Evolutionary conservation across 176 grass and related monocot species (phyloP).

Genomic region (Hsuehochloa calcarea): DNA sequence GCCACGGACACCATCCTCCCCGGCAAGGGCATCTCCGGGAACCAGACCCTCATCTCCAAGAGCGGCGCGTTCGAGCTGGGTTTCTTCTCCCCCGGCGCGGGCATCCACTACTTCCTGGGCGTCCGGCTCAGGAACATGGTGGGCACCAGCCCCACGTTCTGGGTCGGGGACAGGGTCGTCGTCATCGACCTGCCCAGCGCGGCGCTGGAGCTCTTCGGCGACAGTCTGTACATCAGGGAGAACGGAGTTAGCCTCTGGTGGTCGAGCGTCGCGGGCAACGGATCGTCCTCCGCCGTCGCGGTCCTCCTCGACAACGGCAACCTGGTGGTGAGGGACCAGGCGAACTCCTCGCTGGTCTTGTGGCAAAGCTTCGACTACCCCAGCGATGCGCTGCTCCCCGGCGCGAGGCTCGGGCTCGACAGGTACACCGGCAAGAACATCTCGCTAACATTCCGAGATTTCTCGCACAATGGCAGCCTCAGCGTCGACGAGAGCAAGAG

Average conservation of each 20-base stretch:
- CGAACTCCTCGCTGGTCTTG: too few species aligned
- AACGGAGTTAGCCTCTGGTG: conserved; percentile 2
- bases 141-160: too few species aligned
- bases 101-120: conserved; percentile 26
- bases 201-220: conserved; percentile 15
- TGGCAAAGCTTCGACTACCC: too few species aligned
- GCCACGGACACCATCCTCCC: conserved; percentile 16
- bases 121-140: conserved; percentile 18
- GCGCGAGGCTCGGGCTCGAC: conserved; percentile 40
- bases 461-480: conserved; percentile 30
- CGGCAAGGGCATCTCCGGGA: neutral
- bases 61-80: too few species aligned
- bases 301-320: too few species aligned
- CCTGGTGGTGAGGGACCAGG: too few species aligned
- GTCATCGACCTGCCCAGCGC: conserved; percentile 11
- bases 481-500: conserved; percentile 22
- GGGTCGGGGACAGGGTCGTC: too few species aligned
- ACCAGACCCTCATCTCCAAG: conserved; percentile 15
- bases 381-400: too few species aligned
- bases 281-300: neutral
- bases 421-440: conserved; percentile 41
- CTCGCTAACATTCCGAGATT: neutral
- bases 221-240: neutral
- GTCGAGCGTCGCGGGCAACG: neutral
- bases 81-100: neutral